Evolutionary conservation across 441 rosid genomes (phyloP), one percentile per base, ranked within the genome.

Genomic region (Aleurites moluccanus): DNA sequence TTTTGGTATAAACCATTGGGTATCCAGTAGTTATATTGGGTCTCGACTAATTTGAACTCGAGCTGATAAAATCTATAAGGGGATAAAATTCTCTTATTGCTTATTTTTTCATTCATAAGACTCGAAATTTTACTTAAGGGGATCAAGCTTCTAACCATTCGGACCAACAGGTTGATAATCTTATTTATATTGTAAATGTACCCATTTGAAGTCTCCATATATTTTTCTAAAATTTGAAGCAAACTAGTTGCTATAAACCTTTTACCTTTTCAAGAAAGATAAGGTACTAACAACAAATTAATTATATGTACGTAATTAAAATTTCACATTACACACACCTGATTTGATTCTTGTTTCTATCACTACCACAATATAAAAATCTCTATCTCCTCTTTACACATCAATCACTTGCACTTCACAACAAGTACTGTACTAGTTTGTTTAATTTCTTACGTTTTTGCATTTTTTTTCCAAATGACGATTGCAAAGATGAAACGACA

Each of bases 181-280:
- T 30, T 30, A 30, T 30, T 30, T 30, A 30, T 30, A 1, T 30
- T 30, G 0, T 30, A 3, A 78, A 81, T 69, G 55, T 73, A 73
- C 77, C 85, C 45, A 42, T 9, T 40, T 21, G 50, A 65, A 38
- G 28, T 25, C 42, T 35, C 45, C 0, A 33, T 35, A 18, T 23
- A 13, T 21, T 81, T 81, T 75, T 69, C 89, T 84, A 77, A 73
- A 63, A 77, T 80, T 80, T 18, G 75, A 88, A 85, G 90, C 90
- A 88, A 90, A 68, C 83, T 77, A 76, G 83, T 85, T 80, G 88
- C 71, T 83, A 77, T 40, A 77, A 75, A 64, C 74, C 67, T 73
- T 76, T 73, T 75, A 79, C 82, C 82, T 76, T 77, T 82, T 64
- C 63, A 72, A 56, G 25, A 45, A 79, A 78, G 56, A 69, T 59